Evolutionary conservation across 2,329 filamentous ascomycete species (phyloP), one percentile per base, ranked within the genome.

Genomic region (Leptographium radiaticola): DNA sequence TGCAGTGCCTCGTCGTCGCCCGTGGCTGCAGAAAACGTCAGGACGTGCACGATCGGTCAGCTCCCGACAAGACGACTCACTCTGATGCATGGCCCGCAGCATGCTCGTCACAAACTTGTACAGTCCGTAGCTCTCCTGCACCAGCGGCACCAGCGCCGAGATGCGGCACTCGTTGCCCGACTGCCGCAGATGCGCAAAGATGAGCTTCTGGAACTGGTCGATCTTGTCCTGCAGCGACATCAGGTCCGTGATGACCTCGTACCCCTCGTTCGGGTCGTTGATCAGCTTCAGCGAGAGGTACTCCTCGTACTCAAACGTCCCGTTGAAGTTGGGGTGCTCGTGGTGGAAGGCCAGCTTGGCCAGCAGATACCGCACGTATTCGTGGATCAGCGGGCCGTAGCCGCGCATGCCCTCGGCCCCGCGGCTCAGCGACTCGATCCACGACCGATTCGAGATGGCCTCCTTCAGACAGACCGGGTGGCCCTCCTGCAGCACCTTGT

Each of bases 91-190:
- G 16, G 93, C 93, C 54, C 93, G 82, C 58, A 98, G 72, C 93
- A 98, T 98, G 84, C 93, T 98, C 0, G 93, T 98, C 60, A 96
- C 90, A 68, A 98, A 98, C 70, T 97, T 97, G 76, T 98, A 98
- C 62, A 98, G 97, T 49, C 93, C 93, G 69, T 97, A 98, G 67
- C 89, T 97, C 73, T 98, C 93, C 67, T 95, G 89, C 4, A 98
- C 93, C 45, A 98, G 74, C 2, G 90, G 89, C 25, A 97, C 90
- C 52, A 98, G 72, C 1, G 93, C 88, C 15, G 91, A 94, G 63
- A 98, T 98, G 58, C 91, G 81, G 68, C 91, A 97, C 68, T 98
- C 93, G 64, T 97, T 98, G 49, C 86, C 84, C 31, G 90, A 87
- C 60, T 84, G 82, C 56, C 90, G 84, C 71, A 98, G 97, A 69